Conservation (phyloP, 352 stramenopile species). For the Elongisporangium anandrum region DNA sequence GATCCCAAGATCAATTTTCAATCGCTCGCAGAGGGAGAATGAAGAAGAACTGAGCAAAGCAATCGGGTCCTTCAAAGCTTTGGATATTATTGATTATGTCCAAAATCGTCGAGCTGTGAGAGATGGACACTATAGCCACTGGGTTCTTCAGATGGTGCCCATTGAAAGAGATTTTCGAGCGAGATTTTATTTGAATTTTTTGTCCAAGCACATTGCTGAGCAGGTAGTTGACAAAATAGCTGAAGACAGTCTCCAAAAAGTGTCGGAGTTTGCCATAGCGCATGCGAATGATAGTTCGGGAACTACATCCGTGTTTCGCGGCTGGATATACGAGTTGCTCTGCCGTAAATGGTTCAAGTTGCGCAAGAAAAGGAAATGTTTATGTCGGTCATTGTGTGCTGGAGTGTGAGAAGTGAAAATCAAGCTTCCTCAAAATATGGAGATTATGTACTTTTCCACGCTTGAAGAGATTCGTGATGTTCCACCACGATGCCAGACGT, state of each 20-base stretch:
- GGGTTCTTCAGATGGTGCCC: neutral
- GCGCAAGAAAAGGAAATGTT: neutral
- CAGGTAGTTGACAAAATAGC: neutral
- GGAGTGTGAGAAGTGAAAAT: too few relatives aligned
- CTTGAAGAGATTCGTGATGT: too few relatives aligned
- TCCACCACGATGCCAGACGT: too few relatives aligned
- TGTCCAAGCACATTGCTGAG: neutral
- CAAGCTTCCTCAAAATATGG: too few relatives aligned
- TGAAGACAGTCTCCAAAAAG: conserved; percentile 4
- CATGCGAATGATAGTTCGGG: conserved; percentile 10
- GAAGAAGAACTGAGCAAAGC: conserved; percentile 5
- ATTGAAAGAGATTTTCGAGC: neutral
- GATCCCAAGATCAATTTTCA: conserved; percentile 8
- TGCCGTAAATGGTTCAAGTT: conserved; percentile 12
- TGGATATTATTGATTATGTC: neutral
- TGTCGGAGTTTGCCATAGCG: conserved; percentile 10
- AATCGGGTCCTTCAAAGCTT: neutral
- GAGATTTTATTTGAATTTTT: neutral
- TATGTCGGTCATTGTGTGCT: neutral
- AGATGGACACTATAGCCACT: neutral
- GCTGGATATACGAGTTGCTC: conserved; percentile 12
- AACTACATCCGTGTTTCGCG: conserved; percentile 9
- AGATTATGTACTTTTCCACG: too few relatives aligned
- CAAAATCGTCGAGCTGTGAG: neutral
- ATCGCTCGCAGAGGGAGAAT: neutral